Percentiles rank a stretch among this genome's conserved stretches.
Conservation (phyloP, 768 basidiomycete genomes). For the Epithele typhae region DNA sequence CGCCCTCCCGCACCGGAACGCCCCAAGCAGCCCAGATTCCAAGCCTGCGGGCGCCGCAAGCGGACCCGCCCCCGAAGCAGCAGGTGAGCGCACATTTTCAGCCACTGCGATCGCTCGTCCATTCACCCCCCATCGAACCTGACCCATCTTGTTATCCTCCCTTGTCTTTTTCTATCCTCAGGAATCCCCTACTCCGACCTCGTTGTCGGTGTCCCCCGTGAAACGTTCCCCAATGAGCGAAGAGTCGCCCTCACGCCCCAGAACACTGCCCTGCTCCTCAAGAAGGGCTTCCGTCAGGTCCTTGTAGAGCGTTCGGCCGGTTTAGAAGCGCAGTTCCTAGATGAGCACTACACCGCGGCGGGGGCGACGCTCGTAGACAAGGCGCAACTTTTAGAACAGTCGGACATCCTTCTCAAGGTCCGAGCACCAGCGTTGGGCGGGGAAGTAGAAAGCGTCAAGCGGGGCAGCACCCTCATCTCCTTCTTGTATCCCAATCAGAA, state of each 20-base stretch:
- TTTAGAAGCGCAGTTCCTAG: slow-evolving; percentile 68
- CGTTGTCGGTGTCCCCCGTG: slow-evolving; percentile 72
- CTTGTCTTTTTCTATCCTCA: slow-evolving; percentile 15
- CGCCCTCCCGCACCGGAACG: slow-evolving; percentile 5
- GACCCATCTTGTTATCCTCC: neutral
- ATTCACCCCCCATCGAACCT: no score
- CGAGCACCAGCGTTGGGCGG: slow-evolving; percentile 63
- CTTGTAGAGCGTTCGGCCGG: slow-evolving; percentile 75
- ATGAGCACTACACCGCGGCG: slow-evolving; percentile 74
- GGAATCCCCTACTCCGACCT: slow-evolving; percentile 67
- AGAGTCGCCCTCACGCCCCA: slow-evolving; percentile 81
- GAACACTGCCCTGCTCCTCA: slow-evolving; percentile 67
- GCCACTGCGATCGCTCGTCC: no score
- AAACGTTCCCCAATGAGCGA: slow-evolving; percentile 73
- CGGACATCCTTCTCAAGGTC: slow-evolving; percentile 86
- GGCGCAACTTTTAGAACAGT: slow-evolving; percentile 59
- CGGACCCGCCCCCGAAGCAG: neutral
- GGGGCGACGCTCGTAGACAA: slow-evolving; percentile 75
- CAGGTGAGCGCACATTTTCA: slow-evolving; percentile 6
- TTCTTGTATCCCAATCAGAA: slow-evolving; percentile 85
- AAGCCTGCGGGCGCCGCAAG: slow-evolving; percentile 2
- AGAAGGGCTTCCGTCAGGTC: slow-evolving; percentile 77
- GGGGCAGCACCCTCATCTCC: slow-evolving; percentile 77
- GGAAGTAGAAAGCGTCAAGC: slow-evolving; percentile 59
- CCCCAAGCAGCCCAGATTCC: slow-evolving; percentile 1